phyloP scores from a whole-genome alignment of 148 eudicot genomes.

The Suaeda aralocaspica region DNA sequence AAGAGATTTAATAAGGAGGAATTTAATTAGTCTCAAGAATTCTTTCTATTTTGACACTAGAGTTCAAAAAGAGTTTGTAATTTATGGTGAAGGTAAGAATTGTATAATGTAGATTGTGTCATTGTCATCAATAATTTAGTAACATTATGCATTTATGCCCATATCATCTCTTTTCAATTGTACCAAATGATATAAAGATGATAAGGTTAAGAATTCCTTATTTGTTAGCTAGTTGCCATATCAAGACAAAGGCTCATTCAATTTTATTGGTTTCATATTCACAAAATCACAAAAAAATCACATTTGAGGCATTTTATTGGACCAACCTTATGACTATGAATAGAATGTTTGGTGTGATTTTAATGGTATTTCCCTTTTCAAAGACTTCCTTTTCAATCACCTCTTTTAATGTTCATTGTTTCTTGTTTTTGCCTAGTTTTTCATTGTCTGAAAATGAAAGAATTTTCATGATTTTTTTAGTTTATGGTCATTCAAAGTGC shows the following conservation, averaged over 20 bases:
- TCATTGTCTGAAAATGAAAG: constrained; percentile 7
- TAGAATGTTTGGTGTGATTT: constrained; percentile 28
- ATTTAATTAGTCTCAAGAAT: no score
- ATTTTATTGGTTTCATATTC: no score
- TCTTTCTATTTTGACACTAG: not conserved
- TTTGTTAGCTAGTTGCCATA: constrained; percentile 3
- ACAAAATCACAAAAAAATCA: not conserved
- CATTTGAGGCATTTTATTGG: constrained; percentile 4
- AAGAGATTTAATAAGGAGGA: no score
- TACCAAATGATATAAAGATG: constrained; percentile 17
- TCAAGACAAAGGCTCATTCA: constrained; percentile 21
- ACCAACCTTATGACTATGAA: constrained; percentile 7
- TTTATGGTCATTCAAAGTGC: not conserved
- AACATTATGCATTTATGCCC: not conserved
- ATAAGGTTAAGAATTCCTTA: constrained; percentile 16
- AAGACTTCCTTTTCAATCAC: constrained; percentile 2
- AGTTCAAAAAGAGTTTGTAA: not conserved
- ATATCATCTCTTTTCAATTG: not conserved
- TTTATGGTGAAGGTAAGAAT: not conserved
- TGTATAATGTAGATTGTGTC: not conserved
- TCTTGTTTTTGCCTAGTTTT: not conserved
- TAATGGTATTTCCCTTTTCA: constrained; percentile 19
- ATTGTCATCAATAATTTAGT: not conserved
- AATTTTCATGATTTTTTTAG: not conserved
- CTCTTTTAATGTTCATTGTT: constrained; percentile 14